Conservation (phyloP, 1,139 yeast species). For the Yamadazyma pseudoaaseri region DNA sequence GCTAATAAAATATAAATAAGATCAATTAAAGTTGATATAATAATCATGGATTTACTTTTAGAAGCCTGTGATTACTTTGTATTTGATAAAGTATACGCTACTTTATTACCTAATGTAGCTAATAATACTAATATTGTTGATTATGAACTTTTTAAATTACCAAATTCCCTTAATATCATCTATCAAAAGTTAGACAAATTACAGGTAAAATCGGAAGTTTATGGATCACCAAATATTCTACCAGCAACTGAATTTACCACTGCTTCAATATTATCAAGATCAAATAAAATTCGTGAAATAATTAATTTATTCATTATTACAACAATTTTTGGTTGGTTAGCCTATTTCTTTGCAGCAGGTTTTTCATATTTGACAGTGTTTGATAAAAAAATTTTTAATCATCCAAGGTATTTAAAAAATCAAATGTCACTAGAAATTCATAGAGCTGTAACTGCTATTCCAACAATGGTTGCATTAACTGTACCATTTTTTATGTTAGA, state of each 20-base stretch:
- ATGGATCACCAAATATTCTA: slow-evolving; percentile 37
- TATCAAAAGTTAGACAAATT: slow-evolving; percentile 20
- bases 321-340: slow-evolving; percentile 78
- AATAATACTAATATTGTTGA: slow-evolving; percentile 11
- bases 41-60: slow-evolving; percentile 91
- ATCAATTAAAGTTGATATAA: too few species aligned
- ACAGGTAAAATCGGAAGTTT: slow-evolving; percentile 36
- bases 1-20: slow-evolving; percentile 4
- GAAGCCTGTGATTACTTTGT: slow-evolving; percentile 72
- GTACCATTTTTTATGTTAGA: slow-evolving; percentile 88
- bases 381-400: slow-evolving; percentile 88
- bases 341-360: slow-evolving; percentile 76
- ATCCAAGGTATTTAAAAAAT: slow-evolving; percentile 92
- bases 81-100: slow-evolving; percentile 73
- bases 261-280: slow-evolving; percentile 66
- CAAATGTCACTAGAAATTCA: slow-evolving; percentile 82
- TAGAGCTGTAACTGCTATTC: slow-evolving; percentile 79
- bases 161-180: slow-evolving; percentile 17
- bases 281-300: slow-evolving; percentile 69
- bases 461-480: slow-evolving; percentile 82
- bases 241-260: slow-evolving; percentile 53
- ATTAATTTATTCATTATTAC: slow-evolving; percentile 69
- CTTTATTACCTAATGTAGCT: slow-evolving; percentile 32
- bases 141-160: slow-evolving; percentile 2
- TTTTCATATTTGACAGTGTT: slow-evolving; percentile 74